Evolutionary conservation across 495 filamentous ascomycete species (phyloP), one percentile per base, ranked within the genome.

Genomic region (Chaetomidium leptoderma): DNA sequence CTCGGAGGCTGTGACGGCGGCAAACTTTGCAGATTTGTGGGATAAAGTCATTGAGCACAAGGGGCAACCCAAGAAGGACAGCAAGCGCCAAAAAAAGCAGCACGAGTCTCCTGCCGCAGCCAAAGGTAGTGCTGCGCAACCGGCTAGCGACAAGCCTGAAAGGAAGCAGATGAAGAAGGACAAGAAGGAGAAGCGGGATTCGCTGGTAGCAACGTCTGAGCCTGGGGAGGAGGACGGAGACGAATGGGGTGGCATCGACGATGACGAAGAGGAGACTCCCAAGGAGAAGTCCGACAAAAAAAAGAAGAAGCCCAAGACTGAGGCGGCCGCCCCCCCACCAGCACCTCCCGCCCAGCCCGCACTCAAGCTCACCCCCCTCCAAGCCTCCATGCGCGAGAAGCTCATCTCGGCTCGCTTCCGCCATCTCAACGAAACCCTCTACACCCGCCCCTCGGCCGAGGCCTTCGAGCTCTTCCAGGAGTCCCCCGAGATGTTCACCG

Each of bases 361-460:
- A 23, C 40, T 73, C 36, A 86, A 83, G 50, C 81, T 98, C 57
- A 98, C 93, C 0, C 91, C 93, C 30, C 81, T 98, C 49, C 93
- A 98, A 77, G 84, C 86, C 56, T 84, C 86, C 4, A 98, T 98
- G 93, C 87, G 87, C 55, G 83, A 89, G 59, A 97, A 97, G 73
- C 84, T 98, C 53, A 80, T 91, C 55, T 91, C 89, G 6, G 91
- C 93, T 14, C 92, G 93, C 57, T 98, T 98, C 82, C 91, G 93
- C 62, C 90, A 97, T 70, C 83, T 98, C 59, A 98, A 98, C 75
- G 86, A 98, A 74, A 91, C 88, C 4, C 87, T 97, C 24, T 97
- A 97, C 72, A 97, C 92, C 11, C 90, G 87, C 6, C 87, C 91
- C 16, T 98, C 93, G 1, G 70, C 75, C 42, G 81, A 91, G 47